Evolutionary conservation across 306 rosid genomes (phyloP), one percentile per base, ranked within the genome.

Genomic region (Adenanthera pavonina): DNA sequence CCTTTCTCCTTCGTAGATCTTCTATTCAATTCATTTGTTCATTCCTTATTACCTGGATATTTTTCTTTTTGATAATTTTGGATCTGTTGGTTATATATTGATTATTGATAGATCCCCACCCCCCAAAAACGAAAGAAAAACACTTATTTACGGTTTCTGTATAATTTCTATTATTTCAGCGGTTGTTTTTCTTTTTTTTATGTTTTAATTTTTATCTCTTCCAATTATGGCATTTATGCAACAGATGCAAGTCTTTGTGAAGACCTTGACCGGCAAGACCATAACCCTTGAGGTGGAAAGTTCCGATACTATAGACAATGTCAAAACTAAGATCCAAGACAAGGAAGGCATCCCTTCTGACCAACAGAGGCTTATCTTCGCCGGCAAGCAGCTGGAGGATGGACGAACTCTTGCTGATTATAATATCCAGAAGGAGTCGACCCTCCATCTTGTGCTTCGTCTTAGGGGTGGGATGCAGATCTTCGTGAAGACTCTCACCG

Each of bases 191-290:
- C 30, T 10, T 1, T 4, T 1, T 4, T 8, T 17, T 8, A 19
- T 68, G 34, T 68, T 19, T 41, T 7, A 68, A 68, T 68, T 10
- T 38, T 66, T 2, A 6, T 66, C 15, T 66, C 47, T 66, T 10
- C 33, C 36, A 0, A n/a, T 68, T 36, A 1, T 8, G 49, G 9
- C 11, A 7, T 66, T 67, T 33, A 40, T 67, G 2, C 34, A 41
- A 40, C 73, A 68, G 74, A 69, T 69, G 74, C 74, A 69, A 20
- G 44, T 69, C 74, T 69, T 69, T 19, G 74, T 69, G 53, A 69
- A 69, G 6, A 69, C 74, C 54, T 15, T 69, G 2, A 43, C 74
- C 36, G 74, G 74, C 8, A 69, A 69, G 74, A 69, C 74, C 17
- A 69, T 69, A 4, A 69, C 74, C 17, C 53, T 69, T 3, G 74